A percentile compares a stretch with the other conserved stretches of the same genome.
Evolutionary conservation across 345 rosid genomes (phyloP).

Genomic region (Turritis glabra): DNA sequence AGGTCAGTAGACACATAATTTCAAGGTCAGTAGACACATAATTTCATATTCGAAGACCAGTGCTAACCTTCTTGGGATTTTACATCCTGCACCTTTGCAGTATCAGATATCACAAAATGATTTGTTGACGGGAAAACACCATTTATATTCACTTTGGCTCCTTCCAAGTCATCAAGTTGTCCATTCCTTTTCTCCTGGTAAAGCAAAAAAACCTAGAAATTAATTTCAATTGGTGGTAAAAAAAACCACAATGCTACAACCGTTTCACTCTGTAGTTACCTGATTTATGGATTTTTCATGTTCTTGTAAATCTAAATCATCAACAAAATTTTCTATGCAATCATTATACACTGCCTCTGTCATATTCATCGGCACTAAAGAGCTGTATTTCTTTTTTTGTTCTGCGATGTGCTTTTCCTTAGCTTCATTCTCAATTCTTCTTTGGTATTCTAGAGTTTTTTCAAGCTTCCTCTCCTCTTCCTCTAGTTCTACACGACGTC

Average conservation of each 20-base stretch:
- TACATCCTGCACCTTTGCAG: conserved; percentile 33
- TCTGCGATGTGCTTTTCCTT: conserved; percentile 81
- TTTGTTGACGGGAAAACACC: conserved; percentile 33
- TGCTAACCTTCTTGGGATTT: conserved; percentile 56
- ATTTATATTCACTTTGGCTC: conserved; percentile 26
- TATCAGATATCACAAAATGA: conserved; percentile 34
- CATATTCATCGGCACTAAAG: conserved; percentile 38
- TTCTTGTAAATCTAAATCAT: conserved; percentile 34
- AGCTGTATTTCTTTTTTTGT: conserved; percentile 60
- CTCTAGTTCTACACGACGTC: conserved; percentile 72
- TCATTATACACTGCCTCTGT: conserved; percentile 36
- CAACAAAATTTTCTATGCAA: conserved; percentile 38
- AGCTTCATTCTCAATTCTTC: conserved; percentile 84
- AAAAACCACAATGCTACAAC: background rate
- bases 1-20: background rate
- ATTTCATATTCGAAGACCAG: background rate
- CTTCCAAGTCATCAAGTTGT: conserved; percentile 42
- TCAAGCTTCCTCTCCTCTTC: conserved; percentile 88
- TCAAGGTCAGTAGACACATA: background rate
- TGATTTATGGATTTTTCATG: conserved; percentile 16
- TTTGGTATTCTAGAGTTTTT: conserved; percentile 82
- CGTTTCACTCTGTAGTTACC: conserved; percentile 18
- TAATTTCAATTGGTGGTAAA: background rate
- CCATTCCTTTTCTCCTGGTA: conserved; percentile 51
- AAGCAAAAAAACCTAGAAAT: conserved; percentile 17